These are phyloP conservation scores for Ophiostoma angusticollis DNA, from an alignment of 2,329 filamentous ascomycete genomes.

Conservation along the genomic window DNA sequence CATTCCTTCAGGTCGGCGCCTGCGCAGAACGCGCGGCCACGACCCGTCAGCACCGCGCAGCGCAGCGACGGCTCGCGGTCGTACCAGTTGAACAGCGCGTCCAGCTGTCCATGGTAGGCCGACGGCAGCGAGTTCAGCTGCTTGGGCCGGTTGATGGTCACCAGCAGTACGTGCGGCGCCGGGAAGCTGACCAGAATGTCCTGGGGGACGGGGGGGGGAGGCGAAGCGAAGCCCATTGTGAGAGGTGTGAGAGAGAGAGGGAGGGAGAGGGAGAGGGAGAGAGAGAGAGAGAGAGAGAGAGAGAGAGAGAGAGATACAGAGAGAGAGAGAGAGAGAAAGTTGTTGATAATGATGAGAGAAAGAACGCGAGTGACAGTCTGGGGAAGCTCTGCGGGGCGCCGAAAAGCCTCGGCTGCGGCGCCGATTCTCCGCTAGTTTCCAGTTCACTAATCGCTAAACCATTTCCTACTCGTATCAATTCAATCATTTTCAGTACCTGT, in stretches of 20 bases:
- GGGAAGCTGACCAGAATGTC: slow-evolving; percentile 36
- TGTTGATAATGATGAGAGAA: no score
- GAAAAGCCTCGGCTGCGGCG: no score
- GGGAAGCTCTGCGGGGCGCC: no score
- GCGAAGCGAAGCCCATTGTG: slow-evolving; percentile 17
- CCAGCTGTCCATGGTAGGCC: slow-evolving; percentile 35
- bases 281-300: no score
- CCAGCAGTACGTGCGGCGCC: slow-evolving; percentile 39
- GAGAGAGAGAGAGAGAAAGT: no score
- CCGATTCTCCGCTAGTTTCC: no score
- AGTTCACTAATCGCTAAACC: no score
- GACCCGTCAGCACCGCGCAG: slow-evolving; percentile 51
- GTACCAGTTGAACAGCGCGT: slow-evolving; percentile 39
- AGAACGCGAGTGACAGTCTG: no score
- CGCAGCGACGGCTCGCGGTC: slow-evolving; percentile 48
- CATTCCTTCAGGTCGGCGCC: slow-evolving; percentile 58
- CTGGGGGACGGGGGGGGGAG: slow-evolving; percentile 29
- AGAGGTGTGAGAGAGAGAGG: no score
- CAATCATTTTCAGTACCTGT: no score
- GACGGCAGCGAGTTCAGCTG: slow-evolving; percentile 45
- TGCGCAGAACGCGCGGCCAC: slow-evolving; percentile 52
- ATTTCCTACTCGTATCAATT: no score
- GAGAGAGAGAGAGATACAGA: no score
- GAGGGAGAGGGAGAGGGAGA: not conserved
- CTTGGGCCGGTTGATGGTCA: slow-evolving; percentile 45